Evolutionary conservation across 1,284 basidiomycete genomes (phyloP).

Genomic region (Earliella scabrosa): DNA sequence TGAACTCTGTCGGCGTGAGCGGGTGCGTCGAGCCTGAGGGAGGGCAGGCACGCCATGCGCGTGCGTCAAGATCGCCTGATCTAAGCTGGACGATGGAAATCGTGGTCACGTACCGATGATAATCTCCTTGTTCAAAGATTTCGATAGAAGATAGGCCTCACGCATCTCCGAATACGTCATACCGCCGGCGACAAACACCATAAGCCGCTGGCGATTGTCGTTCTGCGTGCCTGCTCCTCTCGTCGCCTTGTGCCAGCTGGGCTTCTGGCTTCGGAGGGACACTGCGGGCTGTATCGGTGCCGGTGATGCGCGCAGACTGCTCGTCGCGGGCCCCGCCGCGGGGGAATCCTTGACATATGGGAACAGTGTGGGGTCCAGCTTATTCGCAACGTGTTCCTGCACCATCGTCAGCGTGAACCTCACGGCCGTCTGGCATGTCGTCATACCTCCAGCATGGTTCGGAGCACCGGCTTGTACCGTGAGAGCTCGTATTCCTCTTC

Average conservation of each 20-base stretch:
- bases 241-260: conserved; percentile 82
- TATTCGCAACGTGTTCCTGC: conserved; percentile 83
- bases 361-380: conserved; percentile 81
- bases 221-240: conserved; percentile 52
- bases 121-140: conserved; percentile 82
- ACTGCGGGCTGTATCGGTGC: conserved; percentile 45
- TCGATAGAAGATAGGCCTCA: conserved; percentile 83
- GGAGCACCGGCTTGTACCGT: conserved; percentile 88
- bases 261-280: conserved; percentile 84
- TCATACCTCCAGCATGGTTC: conserved; percentile 58
- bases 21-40: conserved; percentile 86
- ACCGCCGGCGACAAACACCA: conserved; percentile 94
- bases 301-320: conserved; percentile 43
- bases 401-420: conserved; percentile 4
- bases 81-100: background rate
- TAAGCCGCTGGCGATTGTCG: conserved; percentile 79
- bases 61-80: background rate
- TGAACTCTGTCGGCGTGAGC: conserved; percentile 82
- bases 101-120: conserved; percentile 75
- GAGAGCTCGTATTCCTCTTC: conserved; percentile 97
- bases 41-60: too few species aligned
- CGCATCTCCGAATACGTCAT: conserved; percentile 97
- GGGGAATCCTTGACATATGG: conserved; percentile 94
- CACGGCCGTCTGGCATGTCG: background rate
- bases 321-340: conserved; percentile 44